These are phyloP conservation scores for Boletales sp. DNA, from an alignment of 768 basidiomycete species.

Conservation along the genomic window DNA sequence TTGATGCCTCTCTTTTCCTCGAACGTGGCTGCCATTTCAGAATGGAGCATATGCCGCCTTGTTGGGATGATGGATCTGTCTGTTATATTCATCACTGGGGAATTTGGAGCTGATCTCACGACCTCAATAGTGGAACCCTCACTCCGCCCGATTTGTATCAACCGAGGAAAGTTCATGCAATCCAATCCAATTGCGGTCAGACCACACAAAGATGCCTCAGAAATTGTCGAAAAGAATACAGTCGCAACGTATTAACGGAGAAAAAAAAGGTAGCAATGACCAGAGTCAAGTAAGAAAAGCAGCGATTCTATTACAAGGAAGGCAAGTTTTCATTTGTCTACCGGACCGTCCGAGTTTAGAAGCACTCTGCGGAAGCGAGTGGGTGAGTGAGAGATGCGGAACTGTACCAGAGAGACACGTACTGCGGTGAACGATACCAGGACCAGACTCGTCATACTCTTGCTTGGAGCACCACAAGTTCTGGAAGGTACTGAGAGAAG, in stretches of 20 bases:
- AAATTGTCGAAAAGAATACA: constrained; percentile 13
- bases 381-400: not conserved
- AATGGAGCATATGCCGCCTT: too few species aligned
- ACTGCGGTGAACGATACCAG: constrained; percentile 79
- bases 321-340: constrained; percentile 21
- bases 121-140: too few species aligned
- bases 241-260: constrained; percentile 18
- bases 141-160: too few species aligned
- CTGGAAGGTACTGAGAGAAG: constrained; percentile 93
- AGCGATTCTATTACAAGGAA: constrained; percentile 25
- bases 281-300: constrained; percentile 10
- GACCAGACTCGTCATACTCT: constrained; percentile 86
- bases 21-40: too few species aligned
- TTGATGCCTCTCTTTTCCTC: too few species aligned
- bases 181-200: not conserved
- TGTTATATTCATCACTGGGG: too few species aligned
- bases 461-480: constrained; percentile 93
- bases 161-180: not conserved
- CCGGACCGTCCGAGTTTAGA: constrained; percentile 18
- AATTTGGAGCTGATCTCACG: too few species aligned
- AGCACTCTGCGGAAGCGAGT: constrained; percentile 17
- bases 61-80: too few species aligned
- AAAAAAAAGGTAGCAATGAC: constrained; percentile 14
- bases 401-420: constrained; percentile 22
- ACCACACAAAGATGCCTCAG: constrained; percentile 3